Percentiles rank a stretch among this genome's conserved stretches.
phyloP scores from a whole-genome alignment of 805 yeast genomes.

The Nematodospora valgi region DNA sequence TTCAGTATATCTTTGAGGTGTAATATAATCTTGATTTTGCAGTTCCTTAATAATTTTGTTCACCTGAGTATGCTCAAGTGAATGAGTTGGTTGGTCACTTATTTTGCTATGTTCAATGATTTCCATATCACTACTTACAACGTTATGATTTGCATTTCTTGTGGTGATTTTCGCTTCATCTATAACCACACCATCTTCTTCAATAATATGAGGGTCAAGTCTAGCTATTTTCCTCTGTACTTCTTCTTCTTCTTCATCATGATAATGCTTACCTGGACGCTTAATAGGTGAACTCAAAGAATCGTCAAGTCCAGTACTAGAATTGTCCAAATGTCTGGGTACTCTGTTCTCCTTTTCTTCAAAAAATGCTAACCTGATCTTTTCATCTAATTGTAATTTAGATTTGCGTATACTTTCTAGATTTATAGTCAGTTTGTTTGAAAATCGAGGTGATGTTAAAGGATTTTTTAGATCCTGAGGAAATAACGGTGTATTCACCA shows the following conservation, averaged over 20 bases:
- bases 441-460: conserved; percentile 15
- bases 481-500: conserved; percentile 12
- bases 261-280: conserved; percentile 9
- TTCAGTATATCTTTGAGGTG: conserved; percentile 30
- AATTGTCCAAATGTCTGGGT: conserved; percentile 13
- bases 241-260: conserved; percentile 2
- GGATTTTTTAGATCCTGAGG: conserved; percentile 8
- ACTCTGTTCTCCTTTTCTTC: conserved; percentile 15
- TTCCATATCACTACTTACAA: neutral
- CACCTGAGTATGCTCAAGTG: conserved; percentile 14
- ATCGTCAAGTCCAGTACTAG: neutral
- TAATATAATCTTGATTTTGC: conserved; percentile 17
- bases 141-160: too few relatives aligned
- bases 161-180: too few relatives aligned
- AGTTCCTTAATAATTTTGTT: conserved; percentile 14
- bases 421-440: conserved; percentile 8
- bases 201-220: neutral
- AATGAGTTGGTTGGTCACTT: neutral
- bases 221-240: neutral
- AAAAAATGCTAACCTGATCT: conserved; percentile 6
- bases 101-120: conserved; percentile 1
- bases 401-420: conserved; percentile 16
- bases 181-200: neutral
- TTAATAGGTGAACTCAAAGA: conserved; percentile 9
- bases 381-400: conserved; percentile 14